Conservation (phyloP, 2,329 filamentous ascomycete species). For the Ustulina deusta region DNA sequence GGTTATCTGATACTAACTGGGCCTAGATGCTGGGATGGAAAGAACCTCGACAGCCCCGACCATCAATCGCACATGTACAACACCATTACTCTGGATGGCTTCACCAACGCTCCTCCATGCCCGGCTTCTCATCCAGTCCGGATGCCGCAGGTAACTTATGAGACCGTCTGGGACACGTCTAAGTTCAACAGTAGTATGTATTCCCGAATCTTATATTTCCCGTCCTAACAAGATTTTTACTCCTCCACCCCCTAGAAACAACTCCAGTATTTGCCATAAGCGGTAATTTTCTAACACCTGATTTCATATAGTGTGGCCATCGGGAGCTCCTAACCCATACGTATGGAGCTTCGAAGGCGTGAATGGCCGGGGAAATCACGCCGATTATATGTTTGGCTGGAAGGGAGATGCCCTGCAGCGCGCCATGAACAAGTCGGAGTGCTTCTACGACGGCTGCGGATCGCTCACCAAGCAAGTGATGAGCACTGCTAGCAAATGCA, state of each 20-base stretch:
- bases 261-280: neutral
- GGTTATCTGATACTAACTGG: conserved; percentile 19
- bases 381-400: conserved; percentile 55
- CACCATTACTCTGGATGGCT: conserved; percentile 40
- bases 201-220: neutral
- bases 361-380: conserved; percentile 51
- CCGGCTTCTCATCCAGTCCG: conserved; percentile 47
- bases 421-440: conserved; percentile 53
- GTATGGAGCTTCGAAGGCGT: conserved; percentile 48
- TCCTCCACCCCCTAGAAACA: neutral
- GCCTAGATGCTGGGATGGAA: conserved; percentile 42
- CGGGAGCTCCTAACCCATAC: conserved; percentile 47
- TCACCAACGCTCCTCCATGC: conserved; percentile 46
- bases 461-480: conserved; percentile 46
- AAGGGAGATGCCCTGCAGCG: conserved; percentile 48
- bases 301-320: conserved; percentile 45
- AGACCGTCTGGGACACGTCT: conserved; percentile 58
- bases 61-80: conserved; percentile 47
- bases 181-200: conserved; percentile 50
- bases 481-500: conserved; percentile 44
- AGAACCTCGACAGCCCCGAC: conserved; percentile 44
- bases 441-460: conserved; percentile 52
- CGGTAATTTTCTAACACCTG: conserved; percentile 5
- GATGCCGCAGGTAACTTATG: conserved; percentile 52
- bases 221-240: too few relatives aligned